Base-by-base conservation (phyloP, 2,329 filamentous ascomycete species). In the Daldinia sp. region DNA sequence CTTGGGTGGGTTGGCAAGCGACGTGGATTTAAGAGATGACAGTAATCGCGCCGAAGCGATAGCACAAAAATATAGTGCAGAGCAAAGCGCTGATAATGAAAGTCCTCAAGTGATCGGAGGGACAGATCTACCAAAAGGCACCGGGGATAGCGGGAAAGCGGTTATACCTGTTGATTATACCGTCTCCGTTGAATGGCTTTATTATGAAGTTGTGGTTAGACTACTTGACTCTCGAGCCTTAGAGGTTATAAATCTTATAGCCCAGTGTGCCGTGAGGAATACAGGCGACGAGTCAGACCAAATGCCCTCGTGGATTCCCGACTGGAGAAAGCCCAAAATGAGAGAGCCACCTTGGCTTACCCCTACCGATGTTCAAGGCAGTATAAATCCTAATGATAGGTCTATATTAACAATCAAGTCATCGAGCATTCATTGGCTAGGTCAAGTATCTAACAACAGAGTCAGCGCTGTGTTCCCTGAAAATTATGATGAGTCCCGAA, bases 281-380 rank as follows among this genome's bases (percentile, higher is more conserved):
- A 57, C 37, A 20, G 54, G 13, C 20, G 20, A 57, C 6, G 39
- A 57, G 39, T 57, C 35, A 4, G 28, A 44, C 23, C 20, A 37
- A 4, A 57, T 57, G 37, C 28, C 54, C 20, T 57, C 54, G 15
- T 57, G 54, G 54, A 26, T 44, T 33, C 54, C 54, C 6, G 54
- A 57, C 18, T 57, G 37, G 54, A 26, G 54, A 18, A 44, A 57
- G 30, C 55, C 55, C 3, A 44, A 30, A 12, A 30, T 58, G n/a
- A 30, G 55, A 37, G 55, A 58, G 6, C 55, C 39, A 9, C 39
- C 44, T 20, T 58, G 55, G 55, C 18, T 46, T 46, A 35, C 39
- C 6, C 12, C 53, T 10, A 6, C 5, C 9, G 15, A 50, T 10
- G 13, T 30, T 4, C 13, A 50, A 30, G 26, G 46, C 13, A 6